Evolutionary conservation across 2,329 filamentous ascomycete genomes (phyloP).

Genomic region (Elsinoe necatrix): DNA sequence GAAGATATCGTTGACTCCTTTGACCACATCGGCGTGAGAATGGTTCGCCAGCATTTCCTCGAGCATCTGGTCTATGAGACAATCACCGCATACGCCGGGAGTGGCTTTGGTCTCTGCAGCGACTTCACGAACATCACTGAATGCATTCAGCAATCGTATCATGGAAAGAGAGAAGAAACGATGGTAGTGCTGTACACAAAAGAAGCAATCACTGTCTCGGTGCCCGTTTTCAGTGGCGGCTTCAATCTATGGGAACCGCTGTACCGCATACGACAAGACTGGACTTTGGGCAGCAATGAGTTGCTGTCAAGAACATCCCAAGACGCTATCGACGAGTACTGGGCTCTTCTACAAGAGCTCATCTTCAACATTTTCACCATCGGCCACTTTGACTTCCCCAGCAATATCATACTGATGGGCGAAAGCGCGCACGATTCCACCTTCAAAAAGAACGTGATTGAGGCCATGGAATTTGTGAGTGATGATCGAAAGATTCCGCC

Average conservation of each 20-base stretch:
- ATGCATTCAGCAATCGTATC: not conserved
- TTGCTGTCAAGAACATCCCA: not conserved
- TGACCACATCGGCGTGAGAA: not conserved
- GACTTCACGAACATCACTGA: not conserved
- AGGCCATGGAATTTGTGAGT: not conserved
- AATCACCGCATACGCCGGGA: not conserved
- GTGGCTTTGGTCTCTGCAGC: not conserved
- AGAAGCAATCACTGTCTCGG: not conserved
- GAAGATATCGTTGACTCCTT: conserved; percentile 3
- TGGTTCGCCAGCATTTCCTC: not conserved
- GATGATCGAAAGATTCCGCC: not conserved
- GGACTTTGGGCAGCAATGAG: not conserved
- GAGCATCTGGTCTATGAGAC: not conserved
- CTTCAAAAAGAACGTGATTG: not conserved
- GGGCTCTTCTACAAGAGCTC: not conserved
- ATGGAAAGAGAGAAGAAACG: not conserved
- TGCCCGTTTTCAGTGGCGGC: not conserved
- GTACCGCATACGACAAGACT: not conserved
- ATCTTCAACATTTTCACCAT: not conserved
- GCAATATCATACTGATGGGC: not conserved
- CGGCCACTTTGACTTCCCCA: not conserved
- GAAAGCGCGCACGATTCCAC: not conserved
- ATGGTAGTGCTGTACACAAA: not conserved
- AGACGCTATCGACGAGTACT: not conserved
- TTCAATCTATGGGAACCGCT: not conserved